phyloP scores from a whole-genome alignment of 352 stramenopile species.

The Blastocystis sp. region DNA sequence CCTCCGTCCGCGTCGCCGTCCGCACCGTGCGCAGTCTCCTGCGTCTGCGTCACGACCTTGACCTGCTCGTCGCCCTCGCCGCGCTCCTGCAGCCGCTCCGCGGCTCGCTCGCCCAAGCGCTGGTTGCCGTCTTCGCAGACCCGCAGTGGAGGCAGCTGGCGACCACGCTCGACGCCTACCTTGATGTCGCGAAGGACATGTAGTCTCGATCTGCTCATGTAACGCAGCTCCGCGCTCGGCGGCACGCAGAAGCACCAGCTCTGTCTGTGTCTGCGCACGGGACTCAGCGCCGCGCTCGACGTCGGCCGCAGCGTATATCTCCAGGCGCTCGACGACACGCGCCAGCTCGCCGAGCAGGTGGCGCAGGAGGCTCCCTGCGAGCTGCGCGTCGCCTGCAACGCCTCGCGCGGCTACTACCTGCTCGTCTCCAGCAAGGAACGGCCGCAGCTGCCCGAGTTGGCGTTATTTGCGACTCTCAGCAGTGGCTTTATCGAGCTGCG shows the following conservation, averaged over 20 bases:
- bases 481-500: not conserved
- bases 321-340: not conserved
- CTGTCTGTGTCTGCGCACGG: not conserved
- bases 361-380: not conserved
- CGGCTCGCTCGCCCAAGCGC: not conserved
- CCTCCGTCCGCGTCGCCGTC: not conserved
- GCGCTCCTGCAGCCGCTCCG: not conserved
- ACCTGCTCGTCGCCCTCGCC: not conserved
- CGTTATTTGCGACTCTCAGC: not conserved
- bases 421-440: not conserved
- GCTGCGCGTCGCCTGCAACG: not conserved
- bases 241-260: constrained; percentile 6
- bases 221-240: not conserved
- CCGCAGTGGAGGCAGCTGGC: not conserved
- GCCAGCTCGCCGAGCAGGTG: not conserved
- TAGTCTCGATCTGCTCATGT: not conserved
- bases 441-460: not conserved
- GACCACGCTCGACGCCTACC: not conserved
- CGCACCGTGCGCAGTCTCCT: not conserved
- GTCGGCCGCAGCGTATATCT: not conserved
- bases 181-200: not conserved
- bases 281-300: not conserved
- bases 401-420: not conserved
- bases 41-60: not conserved
- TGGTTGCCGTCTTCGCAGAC: not conserved